These are phyloP conservation scores for Otatea glauca DNA, from an alignment of 176 grass and related monocot genomes.

Conservation along the genomic window DNA sequence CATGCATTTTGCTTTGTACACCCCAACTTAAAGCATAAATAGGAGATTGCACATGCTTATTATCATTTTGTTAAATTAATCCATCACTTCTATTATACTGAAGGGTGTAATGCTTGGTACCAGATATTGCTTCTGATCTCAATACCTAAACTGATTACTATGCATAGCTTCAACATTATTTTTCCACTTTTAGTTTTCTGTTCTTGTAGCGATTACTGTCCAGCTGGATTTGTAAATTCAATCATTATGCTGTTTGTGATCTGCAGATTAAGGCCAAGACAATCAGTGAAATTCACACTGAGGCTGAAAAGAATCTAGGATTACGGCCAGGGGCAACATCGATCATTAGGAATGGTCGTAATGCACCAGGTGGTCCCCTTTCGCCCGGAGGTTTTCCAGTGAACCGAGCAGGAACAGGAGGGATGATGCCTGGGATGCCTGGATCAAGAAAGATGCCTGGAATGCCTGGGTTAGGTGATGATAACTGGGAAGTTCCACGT, in stretches of 20 bases:
- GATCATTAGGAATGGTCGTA: constrained; percentile 68
- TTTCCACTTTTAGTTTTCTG: not conserved
- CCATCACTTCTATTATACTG: not conserved
- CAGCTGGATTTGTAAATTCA: constrained; percentile 20
- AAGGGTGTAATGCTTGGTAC: not conserved
- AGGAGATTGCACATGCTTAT: not conserved
- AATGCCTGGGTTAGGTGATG: constrained; percentile 87
- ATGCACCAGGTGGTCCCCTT: constrained; percentile 55
- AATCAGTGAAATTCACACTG: constrained; percentile 86
- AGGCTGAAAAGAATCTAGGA: constrained; percentile 88
- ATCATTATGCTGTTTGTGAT: constrained; percentile 35
- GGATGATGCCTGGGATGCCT: constrained; percentile 99
- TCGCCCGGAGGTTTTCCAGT: constrained; percentile 70
- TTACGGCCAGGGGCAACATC: constrained; percentile 68
- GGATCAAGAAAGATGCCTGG: constrained; percentile 96
- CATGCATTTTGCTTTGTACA: not conserved
- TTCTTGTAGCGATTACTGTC: not conserved
- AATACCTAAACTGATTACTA: not conserved
- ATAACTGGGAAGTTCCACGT: constrained; percentile 93
- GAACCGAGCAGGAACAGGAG: constrained; percentile 69
- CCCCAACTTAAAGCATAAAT: not conserved
- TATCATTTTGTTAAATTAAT: not conserved
- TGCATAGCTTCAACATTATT: not conserved
- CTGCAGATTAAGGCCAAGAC: constrained; percentile 87
- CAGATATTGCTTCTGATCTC: not conserved